Evolutionary conservation across 2,329 filamentous ascomycete genomes (phyloP).

Genomic region (Escovopsis sp.): DNA sequence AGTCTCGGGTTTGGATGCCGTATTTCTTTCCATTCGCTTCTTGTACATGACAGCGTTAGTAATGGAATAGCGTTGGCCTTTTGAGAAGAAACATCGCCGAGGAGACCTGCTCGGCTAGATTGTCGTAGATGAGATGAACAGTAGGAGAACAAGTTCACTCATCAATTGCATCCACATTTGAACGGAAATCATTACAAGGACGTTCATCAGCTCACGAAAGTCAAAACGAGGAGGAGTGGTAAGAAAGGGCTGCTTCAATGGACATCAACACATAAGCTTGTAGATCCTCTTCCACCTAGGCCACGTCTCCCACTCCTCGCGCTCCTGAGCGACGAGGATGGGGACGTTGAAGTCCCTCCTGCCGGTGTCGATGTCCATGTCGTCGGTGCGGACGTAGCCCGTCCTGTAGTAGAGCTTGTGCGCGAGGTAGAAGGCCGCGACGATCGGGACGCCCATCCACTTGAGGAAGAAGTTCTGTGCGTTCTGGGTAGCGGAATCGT

Average conservation of each 20-base stretch:
- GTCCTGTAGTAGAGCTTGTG: constrained; percentile 69
- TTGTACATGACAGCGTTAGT: too few relatives aligned
- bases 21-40: too few relatives aligned
- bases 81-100: too few relatives aligned
- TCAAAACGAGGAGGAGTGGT: too few relatives aligned
- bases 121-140: too few relatives aligned
- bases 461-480: constrained; percentile 57
- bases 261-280: constrained; percentile 56
- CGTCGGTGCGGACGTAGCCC: constrained; percentile 44
- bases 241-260: too few relatives aligned
- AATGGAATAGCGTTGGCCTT: too few relatives aligned
- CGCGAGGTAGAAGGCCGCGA: constrained; percentile 48
- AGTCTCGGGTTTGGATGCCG: background rate
- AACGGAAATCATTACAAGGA: too few relatives aligned
- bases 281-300: constrained; percentile 64
- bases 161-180: too few relatives aligned
- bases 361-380: constrained; percentile 82
- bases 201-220: too few relatives aligned
- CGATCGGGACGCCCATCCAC: constrained; percentile 56
- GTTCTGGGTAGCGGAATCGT: constrained; percentile 27
- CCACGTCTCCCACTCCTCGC: constrained; percentile 56
- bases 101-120: too few relatives aligned
- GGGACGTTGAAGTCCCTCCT: constrained; percentile 71
- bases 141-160: too few relatives aligned
- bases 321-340: constrained; percentile 64